phyloP scores from a whole-genome alignment of 148 eudicot genomes.

The Polygonum maritimum region DNA sequence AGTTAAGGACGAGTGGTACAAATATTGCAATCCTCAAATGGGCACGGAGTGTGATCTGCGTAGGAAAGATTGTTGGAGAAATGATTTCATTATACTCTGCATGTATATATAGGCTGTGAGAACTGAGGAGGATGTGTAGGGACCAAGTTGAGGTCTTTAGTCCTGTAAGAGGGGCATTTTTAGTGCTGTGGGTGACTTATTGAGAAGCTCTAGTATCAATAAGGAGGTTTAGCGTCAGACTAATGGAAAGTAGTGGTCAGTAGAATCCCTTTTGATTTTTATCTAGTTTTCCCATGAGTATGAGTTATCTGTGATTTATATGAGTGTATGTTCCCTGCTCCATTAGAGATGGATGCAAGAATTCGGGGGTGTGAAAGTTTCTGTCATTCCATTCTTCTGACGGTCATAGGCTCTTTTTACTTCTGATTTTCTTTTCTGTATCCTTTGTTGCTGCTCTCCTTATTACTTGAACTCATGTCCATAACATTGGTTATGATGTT shows the following conservation, averaged over 20 bases:
- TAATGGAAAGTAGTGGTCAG: neutral
- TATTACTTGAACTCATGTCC: neutral
- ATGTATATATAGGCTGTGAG: neutral
- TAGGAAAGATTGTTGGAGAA: neutral
- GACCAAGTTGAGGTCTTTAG: neutral
- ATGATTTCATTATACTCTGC: neutral
- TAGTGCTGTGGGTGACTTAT: neutral
- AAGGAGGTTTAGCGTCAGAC: neutral
- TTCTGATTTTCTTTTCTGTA: neutral
- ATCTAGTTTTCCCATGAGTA: neutral
- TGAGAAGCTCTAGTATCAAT: neutral
- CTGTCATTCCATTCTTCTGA: neutral
- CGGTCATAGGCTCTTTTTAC: neutral
- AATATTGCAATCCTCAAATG: neutral
- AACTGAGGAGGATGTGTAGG: neutral
- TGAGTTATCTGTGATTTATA: too few relatives aligned
- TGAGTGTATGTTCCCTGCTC: neutral
- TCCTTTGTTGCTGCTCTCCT: neutral
- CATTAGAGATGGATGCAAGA: neutral
- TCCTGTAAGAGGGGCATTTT: neutral
- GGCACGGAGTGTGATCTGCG: neutral
- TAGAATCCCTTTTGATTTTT: neutral
- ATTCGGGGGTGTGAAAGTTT: neutral
- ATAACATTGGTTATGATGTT: neutral
- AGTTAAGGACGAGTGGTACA: neutral